Percentiles rank a stretch among this genome's conserved stretches.
Conservation (phyloP, 2,329 filamentous ascomycete genomes). For the Seiridium cupressi region DNA sequence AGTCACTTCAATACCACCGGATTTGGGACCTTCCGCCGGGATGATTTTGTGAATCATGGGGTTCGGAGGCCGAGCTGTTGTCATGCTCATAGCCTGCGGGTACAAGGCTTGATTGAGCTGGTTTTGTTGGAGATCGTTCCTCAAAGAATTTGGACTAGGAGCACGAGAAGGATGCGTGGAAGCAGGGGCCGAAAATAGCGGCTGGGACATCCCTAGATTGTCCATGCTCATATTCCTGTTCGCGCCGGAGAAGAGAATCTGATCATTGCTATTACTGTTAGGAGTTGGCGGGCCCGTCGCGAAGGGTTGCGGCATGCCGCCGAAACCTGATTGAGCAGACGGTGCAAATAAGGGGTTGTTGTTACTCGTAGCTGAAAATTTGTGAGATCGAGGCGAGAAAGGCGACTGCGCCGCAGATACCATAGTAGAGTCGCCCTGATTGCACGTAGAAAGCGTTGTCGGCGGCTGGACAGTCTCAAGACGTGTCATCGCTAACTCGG, state of each 20-base stretch:
- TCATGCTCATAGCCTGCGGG: constrained; percentile 46
- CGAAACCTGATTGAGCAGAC: constrained; percentile 20
- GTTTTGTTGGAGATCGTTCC: constrained; percentile 43
- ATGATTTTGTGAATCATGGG: constrained; percentile 80
- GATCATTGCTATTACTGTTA: constrained; percentile 55
- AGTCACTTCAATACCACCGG: constrained; percentile 84
- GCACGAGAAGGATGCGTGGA: constrained; percentile 75
- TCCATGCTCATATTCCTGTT: constrained; percentile 65
- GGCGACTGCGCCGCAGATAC: constrained; percentile 47
- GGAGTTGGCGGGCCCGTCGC: constrained; percentile 64
- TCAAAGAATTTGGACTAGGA: constrained; percentile 64
- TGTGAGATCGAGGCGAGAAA: constrained; percentile 46
- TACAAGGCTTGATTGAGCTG: constrained; percentile 43
- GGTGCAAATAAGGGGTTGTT: constrained; percentile 30
- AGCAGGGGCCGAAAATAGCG: constrained; percentile 66
- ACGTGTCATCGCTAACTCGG: constrained; percentile 77
- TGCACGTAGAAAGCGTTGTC: constrained; percentile 32
- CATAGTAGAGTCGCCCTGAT: constrained; percentile 23
- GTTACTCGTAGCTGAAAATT: constrained; percentile 40
- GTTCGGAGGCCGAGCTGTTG: constrained; percentile 44
- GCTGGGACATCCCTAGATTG: constrained; percentile 58
- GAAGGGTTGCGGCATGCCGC: constrained; percentile 36
- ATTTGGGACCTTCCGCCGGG: constrained; percentile 76
- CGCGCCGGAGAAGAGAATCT: constrained; percentile 52
- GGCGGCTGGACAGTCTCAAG: constrained; percentile 59